Evolutionary conservation across 2,329 filamentous ascomycete genomes (phyloP).

Genomic region (Diaporthe helianthi): DNA sequence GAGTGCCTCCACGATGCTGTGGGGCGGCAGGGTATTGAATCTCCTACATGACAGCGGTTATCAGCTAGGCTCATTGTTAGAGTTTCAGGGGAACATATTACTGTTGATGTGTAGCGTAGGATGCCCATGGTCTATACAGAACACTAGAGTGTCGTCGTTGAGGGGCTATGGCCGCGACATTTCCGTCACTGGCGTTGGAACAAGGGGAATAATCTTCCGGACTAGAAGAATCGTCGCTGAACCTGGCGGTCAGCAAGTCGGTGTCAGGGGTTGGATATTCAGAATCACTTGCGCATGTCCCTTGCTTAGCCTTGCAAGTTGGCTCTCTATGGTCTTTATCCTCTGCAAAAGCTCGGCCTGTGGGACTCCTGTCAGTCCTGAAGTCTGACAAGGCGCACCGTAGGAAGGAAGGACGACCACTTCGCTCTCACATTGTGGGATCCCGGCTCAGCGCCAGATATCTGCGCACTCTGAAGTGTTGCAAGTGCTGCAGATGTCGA

Average conservation of each 20-base stretch:
- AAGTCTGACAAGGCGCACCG: background rate
- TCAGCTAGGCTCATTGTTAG: background rate
- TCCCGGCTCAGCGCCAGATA: background rate
- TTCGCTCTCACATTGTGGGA: background rate
- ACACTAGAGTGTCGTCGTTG: background rate
- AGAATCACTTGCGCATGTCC: background rate
- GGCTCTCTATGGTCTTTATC: constrained; percentile 1
- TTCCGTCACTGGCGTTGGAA: background rate
- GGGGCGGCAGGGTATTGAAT: background rate
- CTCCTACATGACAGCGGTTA: background rate
- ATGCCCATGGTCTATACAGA: background rate
- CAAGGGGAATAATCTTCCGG: background rate
- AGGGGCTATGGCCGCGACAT: background rate
- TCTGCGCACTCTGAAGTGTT: background rate
- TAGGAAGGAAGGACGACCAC: too few relatives aligned
- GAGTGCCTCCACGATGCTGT: background rate
- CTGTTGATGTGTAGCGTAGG: background rate
- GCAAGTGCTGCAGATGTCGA: background rate
- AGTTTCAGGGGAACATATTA: background rate
- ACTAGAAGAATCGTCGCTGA: background rate
- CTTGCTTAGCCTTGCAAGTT: background rate
- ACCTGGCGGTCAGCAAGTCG: background rate
- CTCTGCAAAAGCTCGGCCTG: constrained; percentile 7
- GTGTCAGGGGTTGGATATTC: background rate
- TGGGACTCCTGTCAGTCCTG: too few relatives aligned